Evolutionary conservation across 805 yeast species (phyloP).

Genomic region (Lipomyces anomalus): DNA sequence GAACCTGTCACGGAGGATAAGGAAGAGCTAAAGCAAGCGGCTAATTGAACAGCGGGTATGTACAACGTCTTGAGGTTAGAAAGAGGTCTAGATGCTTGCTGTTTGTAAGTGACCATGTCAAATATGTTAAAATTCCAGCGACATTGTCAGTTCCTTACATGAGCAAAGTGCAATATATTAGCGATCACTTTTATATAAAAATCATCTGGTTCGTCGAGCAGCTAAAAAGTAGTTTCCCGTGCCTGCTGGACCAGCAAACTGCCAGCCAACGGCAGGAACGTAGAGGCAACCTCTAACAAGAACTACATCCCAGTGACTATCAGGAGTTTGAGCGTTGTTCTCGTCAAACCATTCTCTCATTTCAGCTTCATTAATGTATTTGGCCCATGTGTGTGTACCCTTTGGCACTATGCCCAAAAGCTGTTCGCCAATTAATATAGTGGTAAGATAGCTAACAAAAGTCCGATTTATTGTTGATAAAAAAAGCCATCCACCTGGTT

Average conservation of each 20-base stretch:
- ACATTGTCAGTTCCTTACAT: too few relatives aligned
- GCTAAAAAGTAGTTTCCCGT: slow-evolving; percentile 90
- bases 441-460: slow-evolving; percentile 79
- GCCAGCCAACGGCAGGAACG: slow-evolving; percentile 83
- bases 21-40: slow-evolving; percentile 18
- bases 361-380: slow-evolving; percentile 76
- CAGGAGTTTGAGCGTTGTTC: slow-evolving; percentile 29
- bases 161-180: too few relatives aligned
- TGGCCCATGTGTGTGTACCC: slow-evolving; percentile 85
- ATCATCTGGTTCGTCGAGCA: slow-evolving; percentile 37
- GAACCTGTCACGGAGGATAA: slow-evolving; percentile 51
- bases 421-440: slow-evolving; percentile 85
- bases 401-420: slow-evolving; percentile 74
- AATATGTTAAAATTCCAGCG: too few relatives aligned
- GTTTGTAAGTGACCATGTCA: too few relatives aligned
- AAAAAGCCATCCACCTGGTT: slow-evolving; percentile 78
- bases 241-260: slow-evolving; percentile 43
- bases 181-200: too few relatives aligned
- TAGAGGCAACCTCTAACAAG: slow-evolving; percentile 74
- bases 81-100: too few relatives aligned
- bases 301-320: slow-evolving; percentile 49
- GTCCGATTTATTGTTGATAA: slow-evolving; percentile 91
- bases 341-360: slow-evolving; percentile 58
- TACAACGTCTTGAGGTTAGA: neutral
- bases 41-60: neutral